Conservation (phyloP, 2,329 filamentous ascomycete species). For the Cladophialophora bantiana region DNA sequence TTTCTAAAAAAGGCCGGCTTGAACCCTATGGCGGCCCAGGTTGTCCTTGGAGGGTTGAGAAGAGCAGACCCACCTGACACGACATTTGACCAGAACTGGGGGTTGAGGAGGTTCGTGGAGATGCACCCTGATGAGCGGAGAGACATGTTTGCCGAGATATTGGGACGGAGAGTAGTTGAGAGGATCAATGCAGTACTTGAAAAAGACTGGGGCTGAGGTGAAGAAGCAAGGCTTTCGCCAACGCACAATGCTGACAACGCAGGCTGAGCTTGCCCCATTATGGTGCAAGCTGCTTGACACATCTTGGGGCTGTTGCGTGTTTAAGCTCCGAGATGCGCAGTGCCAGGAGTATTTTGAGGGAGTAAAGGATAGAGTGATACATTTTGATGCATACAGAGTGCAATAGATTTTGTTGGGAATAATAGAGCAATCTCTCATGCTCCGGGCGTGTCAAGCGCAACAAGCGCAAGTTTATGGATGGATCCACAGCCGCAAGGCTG, state of each 20-base stretch:
- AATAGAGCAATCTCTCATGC: not conserved
- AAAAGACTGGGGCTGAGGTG: constrained; percentile 5
- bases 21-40: constrained; percentile 75
- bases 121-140: constrained; percentile 28
- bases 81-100: constrained; percentile 13
- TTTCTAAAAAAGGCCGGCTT: constrained; percentile 71
- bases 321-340: not conserved
- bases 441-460: not conserved
- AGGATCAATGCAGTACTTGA: constrained; percentile 29
- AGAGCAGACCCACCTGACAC: not conserved
- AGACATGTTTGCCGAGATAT: constrained; percentile 25
- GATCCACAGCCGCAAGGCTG: constrained; percentile 2
- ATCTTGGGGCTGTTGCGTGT: not conserved
- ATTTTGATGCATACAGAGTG: not conserved
- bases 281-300: not conserved
- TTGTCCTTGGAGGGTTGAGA: constrained; percentile 56
- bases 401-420: not conserved
- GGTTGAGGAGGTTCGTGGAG: constrained; percentile 30
- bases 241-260: constrained; percentile 9
- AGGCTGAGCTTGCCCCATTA: not conserved
- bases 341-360: not conserved
- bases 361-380: not conserved
- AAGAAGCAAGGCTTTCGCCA: not conserved
- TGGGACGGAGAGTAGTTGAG: constrained; percentile 28
- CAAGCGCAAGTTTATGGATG: not conserved